A percentile compares a stretch with the other conserved stretches of the same genome.
phyloP scores from a whole-genome alignment of 2,329 filamentous ascomycete species.

The Xylaria sp. region DNA sequence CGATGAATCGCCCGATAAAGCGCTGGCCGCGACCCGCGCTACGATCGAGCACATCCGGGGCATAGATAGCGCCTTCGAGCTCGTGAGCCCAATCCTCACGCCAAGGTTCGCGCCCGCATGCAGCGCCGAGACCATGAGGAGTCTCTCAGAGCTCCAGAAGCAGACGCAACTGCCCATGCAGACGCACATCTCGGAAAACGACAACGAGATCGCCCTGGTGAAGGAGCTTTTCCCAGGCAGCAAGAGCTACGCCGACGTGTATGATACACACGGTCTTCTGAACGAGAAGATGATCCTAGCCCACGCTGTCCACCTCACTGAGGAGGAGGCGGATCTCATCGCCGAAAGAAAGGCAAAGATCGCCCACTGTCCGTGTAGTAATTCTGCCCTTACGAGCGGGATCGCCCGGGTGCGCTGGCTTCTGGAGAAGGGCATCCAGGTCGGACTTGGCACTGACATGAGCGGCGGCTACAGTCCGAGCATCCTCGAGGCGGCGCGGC shows the following conservation, averaged over 20 bases:
- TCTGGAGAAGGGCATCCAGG: conserved; percentile 77
- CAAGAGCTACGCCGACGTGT: conserved; percentile 78
- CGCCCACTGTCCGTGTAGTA: conserved; percentile 88
- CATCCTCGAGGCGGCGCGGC: conserved; percentile 73
- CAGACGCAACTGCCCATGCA: conserved; percentile 77
- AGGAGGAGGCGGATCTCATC: conserved; percentile 74
- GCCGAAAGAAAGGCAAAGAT: conserved; percentile 72
- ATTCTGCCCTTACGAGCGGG: conserved; percentile 84
- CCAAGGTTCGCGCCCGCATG: conserved; percentile 74
- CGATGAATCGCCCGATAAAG: conserved; percentile 72
- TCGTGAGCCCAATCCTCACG: conserved; percentile 85
- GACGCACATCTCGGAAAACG: conserved; percentile 91
- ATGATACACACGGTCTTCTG: conserved; percentile 78
- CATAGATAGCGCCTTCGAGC: conserved; percentile 72
- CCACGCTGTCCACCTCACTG: conserved; percentile 81
- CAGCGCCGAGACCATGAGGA: conserved; percentile 67
- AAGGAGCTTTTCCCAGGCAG: conserved; percentile 72
- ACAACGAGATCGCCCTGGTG: conserved; percentile 77
- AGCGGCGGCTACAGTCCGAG: conserved; percentile 86
- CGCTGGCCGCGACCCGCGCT: conserved; percentile 65
- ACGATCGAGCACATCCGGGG: conserved; percentile 73
- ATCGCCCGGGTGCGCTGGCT: conserved; percentile 79
- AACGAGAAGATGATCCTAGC: conserved; percentile 81
- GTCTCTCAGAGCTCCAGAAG: conserved; percentile 72
- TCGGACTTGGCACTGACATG: conserved; percentile 92